Evolutionary conservation across 2,329 filamentous ascomycete genomes (phyloP), one percentile per base, ranked within the genome.

Genomic region (Zasmidium angulare): DNA sequence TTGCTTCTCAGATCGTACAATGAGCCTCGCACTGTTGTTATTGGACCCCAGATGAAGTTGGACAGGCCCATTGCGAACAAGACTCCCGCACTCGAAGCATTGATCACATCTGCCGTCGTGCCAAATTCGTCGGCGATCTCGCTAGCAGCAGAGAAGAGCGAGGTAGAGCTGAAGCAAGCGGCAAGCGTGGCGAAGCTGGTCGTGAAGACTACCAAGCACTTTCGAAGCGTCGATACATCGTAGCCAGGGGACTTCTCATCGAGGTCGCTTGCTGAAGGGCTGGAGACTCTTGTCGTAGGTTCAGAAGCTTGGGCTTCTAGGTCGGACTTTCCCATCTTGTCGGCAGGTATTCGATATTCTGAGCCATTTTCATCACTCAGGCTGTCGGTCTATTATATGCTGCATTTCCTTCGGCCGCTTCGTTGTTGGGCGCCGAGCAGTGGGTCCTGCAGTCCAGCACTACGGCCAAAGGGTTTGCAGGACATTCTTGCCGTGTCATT

Each of bases 181-280:
- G 92, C 78, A 61, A 92, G 89, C 21, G 86, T 84, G 74, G 88
- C 90, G 69, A 87, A 90, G 0, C 88, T 87, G 53, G 91, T 76
- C 3, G 90, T 81, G 11, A 80, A 78, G 14, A 91, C 86, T 51
- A 92, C 88, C 59, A 85, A 68, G 2, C 79, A 69, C 72, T 93
- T 93, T 46, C 53, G 56, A 1, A 49, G 29, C 2, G 55, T 47
- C 19, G 63, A 60, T 26, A 51, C 58, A 40, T 55, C 56, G 56
- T 66, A 66, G n/a, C 62, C 62, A 11, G 60, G 62, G 4, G 62
- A 61, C 7, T 49, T 49, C 12, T 60, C 62, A 26, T 50, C 53
- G 22, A 43, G 11, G 14, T 43, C 36, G 14, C 7, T 10, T 19
- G 36, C 36, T 43, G 36, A 43, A 17, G 36, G 36, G 36, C 36